Evolutionary conservation across 352 stramenopile genomes (phyloP).

Genomic region (Pythium graminicola): DNA sequence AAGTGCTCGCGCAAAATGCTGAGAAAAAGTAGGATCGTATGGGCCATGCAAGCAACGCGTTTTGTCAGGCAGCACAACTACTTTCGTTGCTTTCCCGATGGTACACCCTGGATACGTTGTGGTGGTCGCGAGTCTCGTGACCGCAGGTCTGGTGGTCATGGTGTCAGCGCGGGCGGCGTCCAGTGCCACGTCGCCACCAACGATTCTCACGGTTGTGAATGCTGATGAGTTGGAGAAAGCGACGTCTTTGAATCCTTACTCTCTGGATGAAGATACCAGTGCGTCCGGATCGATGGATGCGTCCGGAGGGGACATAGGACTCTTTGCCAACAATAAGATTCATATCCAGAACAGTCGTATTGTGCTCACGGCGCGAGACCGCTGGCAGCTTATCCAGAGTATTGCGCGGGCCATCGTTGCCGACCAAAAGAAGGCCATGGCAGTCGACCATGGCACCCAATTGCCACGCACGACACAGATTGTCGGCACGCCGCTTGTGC

Average conservation of each 20-base stretch:
- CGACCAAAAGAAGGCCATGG: conserved; percentile 6
- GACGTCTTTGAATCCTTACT: neutral
- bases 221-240: neutral
- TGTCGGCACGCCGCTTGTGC: neutral
- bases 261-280: neutral
- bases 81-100: conserved; percentile 5
- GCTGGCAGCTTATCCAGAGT: conserved; percentile 12
- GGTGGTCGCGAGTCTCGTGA: conserved; percentile 1
- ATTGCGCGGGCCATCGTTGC: conserved; percentile 9
- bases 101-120: conserved; percentile 3
- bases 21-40: too few species aligned
- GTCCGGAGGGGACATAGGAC: neutral
- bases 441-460: neutral
- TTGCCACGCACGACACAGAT: neutral
- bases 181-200: neutral
- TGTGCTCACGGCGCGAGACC: conserved; percentile 18
- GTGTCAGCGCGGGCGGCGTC: neutral
- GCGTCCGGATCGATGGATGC: neutral
- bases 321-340: conserved; percentile 21
- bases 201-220: neutral
- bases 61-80: too few species aligned
- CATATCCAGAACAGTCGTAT: conserved; percentile 20
- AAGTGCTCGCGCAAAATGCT: too few species aligned
- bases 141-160: conserved; percentile 2
- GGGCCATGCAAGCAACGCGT: too few species aligned